Conservation (phyloP, 2,329 filamentous ascomycete genomes). For the Ascochyta rabiei region DNA sequence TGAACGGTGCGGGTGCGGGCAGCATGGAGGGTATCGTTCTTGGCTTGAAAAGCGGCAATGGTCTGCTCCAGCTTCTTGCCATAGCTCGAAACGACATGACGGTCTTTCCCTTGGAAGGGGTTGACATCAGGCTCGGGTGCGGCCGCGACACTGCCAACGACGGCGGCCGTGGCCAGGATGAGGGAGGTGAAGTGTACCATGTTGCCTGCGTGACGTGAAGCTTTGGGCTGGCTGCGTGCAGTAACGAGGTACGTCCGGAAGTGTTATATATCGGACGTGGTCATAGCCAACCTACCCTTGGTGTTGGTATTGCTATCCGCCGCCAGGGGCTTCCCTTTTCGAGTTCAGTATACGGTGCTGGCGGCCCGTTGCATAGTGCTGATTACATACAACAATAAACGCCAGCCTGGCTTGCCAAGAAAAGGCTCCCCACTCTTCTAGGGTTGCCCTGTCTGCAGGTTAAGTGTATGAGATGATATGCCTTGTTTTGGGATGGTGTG, state of each 20-base stretch:
- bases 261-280: slow-evolving; percentile 1
- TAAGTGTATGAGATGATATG: too few relatives aligned
- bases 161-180: slow-evolving; percentile 28
- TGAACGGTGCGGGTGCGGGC: slow-evolving; percentile 36
- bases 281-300: neutral
- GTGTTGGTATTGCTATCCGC: neutral
- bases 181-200: slow-evolving; percentile 37
- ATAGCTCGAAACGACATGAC: slow-evolving; percentile 30
- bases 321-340: slow-evolving; percentile 5
- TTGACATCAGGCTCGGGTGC: slow-evolving; percentile 25
- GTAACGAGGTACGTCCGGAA: neutral
- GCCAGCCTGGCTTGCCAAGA: slow-evolving; percentile 3
- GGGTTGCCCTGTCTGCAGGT: neutral
- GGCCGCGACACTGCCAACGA: slow-evolving; percentile 25
- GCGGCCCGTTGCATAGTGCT: slow-evolving; percentile 14
- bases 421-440: slow-evolving; percentile 2
- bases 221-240: slow-evolving; percentile 1
- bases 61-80: slow-evolving; percentile 37
- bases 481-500: neutral
- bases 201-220: slow-evolving; percentile 9
- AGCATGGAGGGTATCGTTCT: slow-evolving; percentile 34
- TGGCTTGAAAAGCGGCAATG: slow-evolving; percentile 28
- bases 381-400: neutral
- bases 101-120: slow-evolving; percentile 32
- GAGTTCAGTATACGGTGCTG: slow-evolving; percentile 7